Base-by-base conservation (phyloP, 305 asterid genomes). In the Solanum hybrid region DNA sequence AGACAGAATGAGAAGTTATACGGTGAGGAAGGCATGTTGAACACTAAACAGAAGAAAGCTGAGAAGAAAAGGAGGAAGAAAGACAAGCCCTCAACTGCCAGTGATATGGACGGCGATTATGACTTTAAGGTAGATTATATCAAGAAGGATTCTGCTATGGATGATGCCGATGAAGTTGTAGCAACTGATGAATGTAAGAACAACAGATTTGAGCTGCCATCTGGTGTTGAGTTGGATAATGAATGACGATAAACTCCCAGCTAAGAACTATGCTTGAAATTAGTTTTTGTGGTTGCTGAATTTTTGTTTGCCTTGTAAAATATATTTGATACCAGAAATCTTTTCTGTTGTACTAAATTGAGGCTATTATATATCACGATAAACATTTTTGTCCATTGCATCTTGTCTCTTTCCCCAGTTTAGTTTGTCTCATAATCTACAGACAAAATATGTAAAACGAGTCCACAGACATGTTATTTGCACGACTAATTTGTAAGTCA, bases 1-100 rank as follows among this genome's bases (percentile, higher is more conserved):
- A 93, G 87, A 92, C 99, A 97, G 90, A 97, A 97, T 57, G 95
- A 97, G 94, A 94, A 91, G 95, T 92, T 97, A 31, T 97, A 97
- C 83, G 91, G 90, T 0, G 98, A 94, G 94, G 97, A 95, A 93
- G 98, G 99, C 75, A 95, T 96, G 94, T 92, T 97, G 28, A 97
- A 97, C 81, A 87, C 97, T 69, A 97, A 94, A 92, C 24, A 95
- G 93, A 94, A 90, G 88, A 97, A 93, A 90, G 97, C 98, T 37
- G 96, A 93, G 91, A 95, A 94, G 92, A 95, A 92, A 90, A 93
- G 92, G 92, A 94, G 90, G 92, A 96, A 94, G 90, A 96, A 94
- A 88, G 96, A 89, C 22, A 90, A 34, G 33, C 88, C 86, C 90
- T 10, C 94, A 37, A 86, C 95, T 79, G 93, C 51, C 29, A 88